Evolutionary conservation across 2,329 filamentous ascomycete genomes (phyloP), one percentile per base, ranked within the genome.

Genomic region (Arthrobotrys musiformis): DNA sequence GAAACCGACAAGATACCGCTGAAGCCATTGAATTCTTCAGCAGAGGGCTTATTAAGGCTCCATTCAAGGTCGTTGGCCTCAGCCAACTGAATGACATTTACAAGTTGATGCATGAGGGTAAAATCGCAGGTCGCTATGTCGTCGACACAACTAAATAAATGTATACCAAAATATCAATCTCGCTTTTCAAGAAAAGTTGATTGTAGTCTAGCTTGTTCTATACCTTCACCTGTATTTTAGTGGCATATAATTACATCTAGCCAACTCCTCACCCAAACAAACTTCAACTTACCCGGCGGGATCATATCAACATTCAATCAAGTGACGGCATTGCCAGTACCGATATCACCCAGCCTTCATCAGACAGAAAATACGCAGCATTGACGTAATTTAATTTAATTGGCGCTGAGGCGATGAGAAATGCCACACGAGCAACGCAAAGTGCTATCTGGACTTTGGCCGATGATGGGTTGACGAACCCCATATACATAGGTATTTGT

Each of bases 1-100:
- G 94, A 72, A 97, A 97, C 86, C 89, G 94, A 80, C 90, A 91
- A 83, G 94, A 98, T 83, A 91, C 90, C 0, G 89, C 90, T 64
- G 94, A 98, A 86, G 94, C 94, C 1, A 87, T 98, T 79, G 94
- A 97, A 80, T 97, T 97, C 86, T 97, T 89, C 87, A 86, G 88
- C 70, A 88, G 91, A 22, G 94, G 94, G 15, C 85, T 96, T 79
- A 94, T 98, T 87, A 91, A 93, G 82, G 90, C 90, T 4, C 94
- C 94, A 6, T 95, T 88, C 89, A 96, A 97, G 90, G 88, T 89
- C 6, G 90, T 93, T 64, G 93, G 93, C 13, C 86, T 97, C 76
- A 91, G 90, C 81, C 88, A 97, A 84, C 86, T 98, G 79, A 88
- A 91, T 79, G 87, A 97, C 30, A 70, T 80, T 15, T 82, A 81